Conservation (phyloP, 441 rosid species). For the Gossypium laxum region DNA sequence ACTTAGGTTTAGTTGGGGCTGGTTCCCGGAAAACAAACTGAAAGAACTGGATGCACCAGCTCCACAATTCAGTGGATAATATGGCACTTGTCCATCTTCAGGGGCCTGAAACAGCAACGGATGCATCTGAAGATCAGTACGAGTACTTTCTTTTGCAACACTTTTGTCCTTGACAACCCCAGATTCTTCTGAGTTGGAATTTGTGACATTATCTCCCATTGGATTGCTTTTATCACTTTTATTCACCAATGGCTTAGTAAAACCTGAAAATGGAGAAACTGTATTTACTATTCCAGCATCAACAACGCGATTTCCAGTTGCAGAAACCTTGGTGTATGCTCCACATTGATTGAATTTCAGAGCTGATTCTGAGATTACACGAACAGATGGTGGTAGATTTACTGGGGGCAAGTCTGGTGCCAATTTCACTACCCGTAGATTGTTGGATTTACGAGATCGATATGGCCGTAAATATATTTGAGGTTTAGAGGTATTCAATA, state of each 20-base stretch:
- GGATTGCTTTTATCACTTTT: conserved; percentile 27
- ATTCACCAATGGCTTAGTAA: conserved; percentile 20
- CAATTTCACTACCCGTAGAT: conserved; percentile 59
- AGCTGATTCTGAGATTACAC: conserved; percentile 67
- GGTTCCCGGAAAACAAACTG: conserved; percentile 66
- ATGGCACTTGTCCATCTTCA: conserved; percentile 47
- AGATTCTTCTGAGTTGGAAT: conserved; percentile 31
- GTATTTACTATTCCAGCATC: conserved; percentile 30
- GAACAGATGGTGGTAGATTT: conserved; percentile 86
- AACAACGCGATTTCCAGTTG: conserved; percentile 19
- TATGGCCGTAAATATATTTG: conserved; percentile 36
- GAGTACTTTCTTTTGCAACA: conserved; percentile 32
- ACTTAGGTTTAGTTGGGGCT: conserved; percentile 66
- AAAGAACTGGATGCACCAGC: conserved; percentile 42
- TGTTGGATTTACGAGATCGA: conserved; percentile 36
- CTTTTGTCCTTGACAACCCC: conserved; percentile 34
- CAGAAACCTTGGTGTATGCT: conserved; percentile 27
- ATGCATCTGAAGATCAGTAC: conserved; percentile 75
- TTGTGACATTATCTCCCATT: conserved; percentile 24
- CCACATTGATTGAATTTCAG: conserved; percentile 39
- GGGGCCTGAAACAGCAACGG: conserved; percentile 74
- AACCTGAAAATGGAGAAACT: conserved; percentile 27
- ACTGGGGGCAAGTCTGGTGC: conserved; percentile 91
- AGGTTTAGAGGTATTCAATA: conserved; percentile 29
- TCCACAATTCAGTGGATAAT: conserved; percentile 36